Evolutionary conservation across 805 yeast genomes (phyloP), one percentile per base, ranked within the genome.

Genomic region (Wickerhamomyces strasburgensis): DNA sequence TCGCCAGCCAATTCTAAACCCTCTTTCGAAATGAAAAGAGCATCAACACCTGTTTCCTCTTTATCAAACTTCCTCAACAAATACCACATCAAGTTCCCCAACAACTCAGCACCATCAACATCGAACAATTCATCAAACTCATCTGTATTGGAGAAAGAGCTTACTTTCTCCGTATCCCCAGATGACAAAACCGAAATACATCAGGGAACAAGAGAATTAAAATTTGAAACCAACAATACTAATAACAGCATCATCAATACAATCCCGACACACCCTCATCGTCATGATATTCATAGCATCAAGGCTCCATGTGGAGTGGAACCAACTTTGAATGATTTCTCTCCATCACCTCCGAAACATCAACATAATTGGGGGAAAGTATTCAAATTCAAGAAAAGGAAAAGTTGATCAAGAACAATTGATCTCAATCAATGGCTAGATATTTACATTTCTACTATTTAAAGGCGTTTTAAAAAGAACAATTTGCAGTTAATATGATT

Each of bases 1-100:
- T n/a, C n/a, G n/a, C n/a, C n/a, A n/a, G n/a, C n/a, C n/a, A n/a
- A n/a, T n/a, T n/a, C n/a, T n/a, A n/a, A n/a, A n/a, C n/a, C n/a
- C n/a, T n/a, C n/a, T n/a, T n/a, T n/a, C n/a, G 24, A 21, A 4
- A 5, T 27, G 4, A 36, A 23, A 27, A 25, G 29, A 13, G 9
- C 42, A 17, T 26, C 26, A 5, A 27, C 49, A 5, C 40, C 44
- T 21, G 15, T 33, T 6, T 15, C 23, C 16, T 23, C 47, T n/a
- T 25, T 46, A 4, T 32, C 52, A n/a, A 43, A 36, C 24, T 43
- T 45, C 16, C 24, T 47, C 10, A 38, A 38, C 25, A 47, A 43
- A 31, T 47, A 43, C 16, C 46, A 47, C 18, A 17, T 47, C 13
- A 40, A 42, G 29, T 13, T 40, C 3, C 42, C 15, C 14, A 36